Base-by-base conservation (phyloP, 2,329 filamentous ascomycete genomes). In the Dothideomycetes sp. region DNA sequence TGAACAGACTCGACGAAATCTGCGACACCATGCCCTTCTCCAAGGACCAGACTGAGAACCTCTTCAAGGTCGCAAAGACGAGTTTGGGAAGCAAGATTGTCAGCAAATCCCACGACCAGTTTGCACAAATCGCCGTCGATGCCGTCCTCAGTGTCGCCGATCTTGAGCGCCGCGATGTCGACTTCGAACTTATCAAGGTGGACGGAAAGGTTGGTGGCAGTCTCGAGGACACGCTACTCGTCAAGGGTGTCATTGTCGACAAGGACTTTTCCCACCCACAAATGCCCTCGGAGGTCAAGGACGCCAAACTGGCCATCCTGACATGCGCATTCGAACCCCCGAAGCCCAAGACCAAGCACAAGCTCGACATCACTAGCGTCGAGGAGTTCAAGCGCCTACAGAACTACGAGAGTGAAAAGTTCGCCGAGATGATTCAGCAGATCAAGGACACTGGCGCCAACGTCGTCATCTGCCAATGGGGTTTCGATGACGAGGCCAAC, bases 251-350 rank as follows among this genome's bases (percentile, higher is more conserved):
- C 51, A 94, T 98, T 62, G 77, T 98, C 63, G 91, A 98, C 76
- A 98, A 98, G 72, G 93, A 98, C 69, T 98, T 98, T 65, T 96
- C 91, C 24, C 91, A 98, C 64, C 91, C 91, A 10, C 91, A 98
- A 69, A 98, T 98, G 91, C 91, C 91, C 9, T 84, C 83, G 36
- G 87, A 95, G 65, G 89, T 98, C 49, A 76, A 73, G 54, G 87
- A 98, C 65, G 93, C 91, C 59, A 96, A 95, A 72, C 80, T 98
- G 58, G 91, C 91, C 53, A 98, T 98, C 56, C 70, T 98, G 45
- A 98, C 91, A 37, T 98, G 91, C 63, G 87, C 91, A 4, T 98
- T 98, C 60, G 91, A 98, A 70, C 91, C 91, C 22, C 91, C 91
- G 36, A 98, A 98, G 75, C 91, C 91, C 52, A 98, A 98, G 78